phyloP scores from a whole-genome alignment of 148 eudicot species.

The Dianthus caryophyllus region DNA sequence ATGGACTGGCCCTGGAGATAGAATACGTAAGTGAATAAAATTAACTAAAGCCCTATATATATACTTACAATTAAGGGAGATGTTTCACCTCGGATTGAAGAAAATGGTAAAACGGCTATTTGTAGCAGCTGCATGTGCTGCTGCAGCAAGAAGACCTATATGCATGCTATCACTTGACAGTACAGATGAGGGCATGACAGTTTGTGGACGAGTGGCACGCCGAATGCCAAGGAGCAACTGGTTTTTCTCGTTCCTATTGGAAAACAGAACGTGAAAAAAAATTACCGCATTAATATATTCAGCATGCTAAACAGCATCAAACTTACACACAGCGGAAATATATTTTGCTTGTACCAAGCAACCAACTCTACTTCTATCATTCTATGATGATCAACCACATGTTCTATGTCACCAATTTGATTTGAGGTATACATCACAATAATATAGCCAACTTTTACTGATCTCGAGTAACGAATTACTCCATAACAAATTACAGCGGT shows the following conservation, averaged over 20 bases:
- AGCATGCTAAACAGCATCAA: neutral
- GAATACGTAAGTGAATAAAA: slow-evolving; percentile 1
- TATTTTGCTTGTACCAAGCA: neutral
- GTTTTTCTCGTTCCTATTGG: slow-evolving; percentile 61
- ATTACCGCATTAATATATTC: neutral
- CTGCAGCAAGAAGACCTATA: slow-evolving; percentile 81
- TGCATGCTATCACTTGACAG: slow-evolving; percentile 87
- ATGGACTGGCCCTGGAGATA: slow-evolving; percentile 60
- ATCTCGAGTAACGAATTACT: neutral
- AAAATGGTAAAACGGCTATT: slow-evolving; percentile 75
- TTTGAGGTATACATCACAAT: neutral
- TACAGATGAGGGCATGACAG: slow-evolving; percentile 76
- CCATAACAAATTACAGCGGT: neutral
- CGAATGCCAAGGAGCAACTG: slow-evolving; percentile 71
- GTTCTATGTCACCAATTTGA: neutral
- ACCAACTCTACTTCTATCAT: neutral
- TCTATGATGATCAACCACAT: slow-evolving; percentile 1
- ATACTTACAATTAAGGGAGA: neutral
- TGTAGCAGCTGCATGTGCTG: slow-evolving; percentile 80
- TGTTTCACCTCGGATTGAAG: slow-evolving; percentile 61
- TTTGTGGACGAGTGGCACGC: slow-evolving; percentile 71
- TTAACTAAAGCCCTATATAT: neutral
- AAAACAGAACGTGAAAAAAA: neutral
- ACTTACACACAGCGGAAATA: neutral
- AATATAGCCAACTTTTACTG: neutral